Evolutionary conservation across 345 rosid genomes (phyloP).

Genomic region (Sapria himalayana): DNA sequence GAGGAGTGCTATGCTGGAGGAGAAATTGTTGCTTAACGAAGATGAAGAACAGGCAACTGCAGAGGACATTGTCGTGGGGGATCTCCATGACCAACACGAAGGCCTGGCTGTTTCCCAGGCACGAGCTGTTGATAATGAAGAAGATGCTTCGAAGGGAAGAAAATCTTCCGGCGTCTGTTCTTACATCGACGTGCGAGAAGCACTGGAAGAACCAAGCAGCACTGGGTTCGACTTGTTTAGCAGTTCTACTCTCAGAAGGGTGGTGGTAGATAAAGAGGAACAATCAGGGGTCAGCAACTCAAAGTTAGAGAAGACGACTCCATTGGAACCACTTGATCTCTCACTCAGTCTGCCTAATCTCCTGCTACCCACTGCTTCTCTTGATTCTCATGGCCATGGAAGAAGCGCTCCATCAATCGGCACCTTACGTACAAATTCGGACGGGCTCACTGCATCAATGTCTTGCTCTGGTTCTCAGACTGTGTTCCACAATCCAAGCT

Average conservation of each 20-base stretch:
- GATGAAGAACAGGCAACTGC: conserved; percentile 12
- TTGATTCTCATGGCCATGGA: conserved; percentile 58
- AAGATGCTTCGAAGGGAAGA: conserved; percentile 22
- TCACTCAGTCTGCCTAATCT: conserved; percentile 89
- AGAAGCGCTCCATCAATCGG: conserved; percentile 62
- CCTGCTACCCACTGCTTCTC: conserved; percentile 32
- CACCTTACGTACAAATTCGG: conserved; percentile 56
- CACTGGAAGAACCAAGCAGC: conserved; percentile 54
- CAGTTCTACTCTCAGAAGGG: conserved; percentile 43
- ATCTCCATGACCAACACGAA: conserved; percentile 45
- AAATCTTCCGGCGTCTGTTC: conserved; percentile 16
- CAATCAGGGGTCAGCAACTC: conserved; percentile 22
- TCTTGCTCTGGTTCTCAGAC: conserved; percentile 92
- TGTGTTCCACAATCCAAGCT: conserved; percentile 83
- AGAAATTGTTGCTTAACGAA: conserved; percentile 13
- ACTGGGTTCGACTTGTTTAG: conserved; percentile 83
- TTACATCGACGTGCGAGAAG: conserved; percentile 19
- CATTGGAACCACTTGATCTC: conserved; percentile 79
- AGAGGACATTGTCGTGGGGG: conserved; percentile 10
- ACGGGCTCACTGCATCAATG: conserved; percentile 77
- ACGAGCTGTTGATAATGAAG: conserved; percentile 15
- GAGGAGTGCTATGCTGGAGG: conserved; percentile 15
- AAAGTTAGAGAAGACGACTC: conserved; percentile 37
- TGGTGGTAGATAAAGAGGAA: conserved; percentile 23
- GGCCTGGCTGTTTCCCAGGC: conserved; percentile 24